A percentile compares a stretch with the other conserved stretches of the same genome.
These are phyloP conservation scores for Phytophthora boehmeriae DNA, from an alignment of 352 stramenopile species.

Conservation along the genomic window DNA sequence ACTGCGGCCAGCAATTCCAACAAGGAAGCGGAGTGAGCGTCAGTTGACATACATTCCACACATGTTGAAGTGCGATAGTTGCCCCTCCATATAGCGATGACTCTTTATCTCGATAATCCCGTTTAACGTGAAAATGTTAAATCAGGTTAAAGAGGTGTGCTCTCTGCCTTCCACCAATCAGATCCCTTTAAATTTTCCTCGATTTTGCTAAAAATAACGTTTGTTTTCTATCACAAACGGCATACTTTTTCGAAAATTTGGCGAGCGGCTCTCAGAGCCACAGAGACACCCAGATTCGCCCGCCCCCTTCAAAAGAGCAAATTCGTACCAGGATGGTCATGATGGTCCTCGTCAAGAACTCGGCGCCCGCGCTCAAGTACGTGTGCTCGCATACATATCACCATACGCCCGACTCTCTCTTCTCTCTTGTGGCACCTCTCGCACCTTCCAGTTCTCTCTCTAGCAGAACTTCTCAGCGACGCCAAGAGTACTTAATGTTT, in stretches of 20 bases:
- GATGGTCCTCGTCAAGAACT: constrained; percentile 61
- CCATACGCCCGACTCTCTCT: constrained; percentile 1
- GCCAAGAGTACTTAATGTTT: no score
- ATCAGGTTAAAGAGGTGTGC: background rate
- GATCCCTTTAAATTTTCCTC: background rate
- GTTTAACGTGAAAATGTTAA: background rate
- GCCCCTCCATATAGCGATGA: background rate
- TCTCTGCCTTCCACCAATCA: constrained; percentile 3
- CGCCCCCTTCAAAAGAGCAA: constrained; percentile 21
- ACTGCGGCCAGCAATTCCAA: background rate
- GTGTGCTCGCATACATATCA: constrained; percentile 10
- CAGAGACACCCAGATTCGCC: constrained; percentile 39
- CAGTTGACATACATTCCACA: background rate
- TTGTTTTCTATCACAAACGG: background rate
- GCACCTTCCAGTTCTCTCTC: background rate
- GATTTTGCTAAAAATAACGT: background rate
- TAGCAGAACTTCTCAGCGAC: background rate
- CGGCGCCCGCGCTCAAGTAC: constrained; percentile 57
- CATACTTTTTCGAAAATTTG: no score
- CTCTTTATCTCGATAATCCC: background rate
- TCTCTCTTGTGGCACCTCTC: constrained; percentile 1
- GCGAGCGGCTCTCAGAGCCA: constrained; percentile 36
- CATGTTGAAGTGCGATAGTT: background rate
- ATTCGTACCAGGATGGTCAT: constrained; percentile 42
- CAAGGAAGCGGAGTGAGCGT: background rate